Evolutionary conservation across 176 grass and related monocot species (phyloP).

Genomic region (Bolboschoenus planiculmis): DNA sequence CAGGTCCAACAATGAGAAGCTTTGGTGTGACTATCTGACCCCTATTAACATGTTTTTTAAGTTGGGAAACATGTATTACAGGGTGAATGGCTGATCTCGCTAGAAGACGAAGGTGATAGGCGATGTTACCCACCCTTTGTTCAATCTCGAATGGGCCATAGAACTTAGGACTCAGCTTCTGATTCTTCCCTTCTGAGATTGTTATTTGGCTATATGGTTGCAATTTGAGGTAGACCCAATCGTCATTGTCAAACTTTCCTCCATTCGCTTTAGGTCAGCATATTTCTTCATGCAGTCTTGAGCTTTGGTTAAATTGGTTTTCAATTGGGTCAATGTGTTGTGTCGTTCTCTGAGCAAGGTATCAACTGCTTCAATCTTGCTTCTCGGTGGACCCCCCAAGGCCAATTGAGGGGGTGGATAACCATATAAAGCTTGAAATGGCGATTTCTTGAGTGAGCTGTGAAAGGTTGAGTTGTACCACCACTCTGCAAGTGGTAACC

Average conservation of each 20-base stretch:
- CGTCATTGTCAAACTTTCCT: neutral
- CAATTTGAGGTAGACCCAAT: neutral
- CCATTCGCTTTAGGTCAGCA: neutral
- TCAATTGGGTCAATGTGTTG: neutral
- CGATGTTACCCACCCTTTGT: neutral
- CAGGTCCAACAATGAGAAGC: neutral
- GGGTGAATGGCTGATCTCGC: neutral
- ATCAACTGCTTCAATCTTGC: neutral
- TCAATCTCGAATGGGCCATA: neutral
- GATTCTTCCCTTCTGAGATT: neutral
- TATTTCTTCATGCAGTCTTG: neutral
- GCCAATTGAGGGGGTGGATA: neutral
- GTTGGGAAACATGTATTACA: neutral
- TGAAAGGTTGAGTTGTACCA: too few relatives aligned
- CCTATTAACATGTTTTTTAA: neutral
- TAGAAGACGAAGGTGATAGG: neutral
- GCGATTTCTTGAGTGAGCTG: too few relatives aligned
- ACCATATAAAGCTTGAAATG: neutral
- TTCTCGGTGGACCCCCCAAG: neutral
- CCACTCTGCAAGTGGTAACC: neutral
- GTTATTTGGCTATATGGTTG: neutral
- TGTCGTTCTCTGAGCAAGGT: neutral
- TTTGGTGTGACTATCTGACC: neutral
- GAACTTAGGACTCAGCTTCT: neutral
- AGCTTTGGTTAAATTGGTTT: neutral